Conservation (phyloP, 805 yeast genomes). For the Pichia pseudocactophila region DNA sequence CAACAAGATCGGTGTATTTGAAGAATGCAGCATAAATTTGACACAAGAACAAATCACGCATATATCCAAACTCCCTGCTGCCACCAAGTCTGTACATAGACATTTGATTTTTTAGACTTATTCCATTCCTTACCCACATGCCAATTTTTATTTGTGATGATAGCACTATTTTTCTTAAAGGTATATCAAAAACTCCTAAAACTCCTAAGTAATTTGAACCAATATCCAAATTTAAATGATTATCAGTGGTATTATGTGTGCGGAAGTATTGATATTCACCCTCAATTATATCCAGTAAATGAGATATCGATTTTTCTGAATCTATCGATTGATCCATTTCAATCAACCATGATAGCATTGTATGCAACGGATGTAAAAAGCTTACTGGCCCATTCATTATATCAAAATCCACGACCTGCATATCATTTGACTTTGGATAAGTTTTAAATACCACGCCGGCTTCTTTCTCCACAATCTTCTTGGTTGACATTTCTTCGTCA, state of each 20-base stretch:
- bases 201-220: conserved; percentile 14
- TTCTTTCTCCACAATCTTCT: conserved; percentile 19
- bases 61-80: conserved; percentile 72
- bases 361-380: conserved; percentile 73
- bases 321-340: conserved; percentile 35
- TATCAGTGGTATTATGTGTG: too few species aligned
- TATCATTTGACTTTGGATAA: conserved; percentile 17
- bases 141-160: conserved; percentile 83
- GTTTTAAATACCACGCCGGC: conserved; percentile 13
- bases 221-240: conserved; percentile 1
- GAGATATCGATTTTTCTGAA: conserved; percentile 9
- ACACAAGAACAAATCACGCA: conserved; percentile 65
- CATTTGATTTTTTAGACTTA: conserved; percentile 67
- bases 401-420: conserved; percentile 28
- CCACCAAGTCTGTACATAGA: conserved; percentile 72
- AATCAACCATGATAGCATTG: conserved; percentile 61
- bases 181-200: conserved; percentile 51
- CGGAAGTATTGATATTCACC: conserved; percentile 16
- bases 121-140: conserved; percentile 91
- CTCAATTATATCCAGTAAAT: conserved; percentile 14
- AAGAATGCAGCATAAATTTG: conserved; percentile 49
- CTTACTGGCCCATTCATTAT: conserved; percentile 46
- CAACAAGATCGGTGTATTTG: conserved; percentile 43
- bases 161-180: conserved; percentile 67
- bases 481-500: conserved; percentile 2